A percentile compares a stretch with the other conserved stretches of the same genome.
Evolutionary conservation across 108 stramenopile genomes (phyloP).

Genomic region (Aurantiochytrium sp.): DNA sequence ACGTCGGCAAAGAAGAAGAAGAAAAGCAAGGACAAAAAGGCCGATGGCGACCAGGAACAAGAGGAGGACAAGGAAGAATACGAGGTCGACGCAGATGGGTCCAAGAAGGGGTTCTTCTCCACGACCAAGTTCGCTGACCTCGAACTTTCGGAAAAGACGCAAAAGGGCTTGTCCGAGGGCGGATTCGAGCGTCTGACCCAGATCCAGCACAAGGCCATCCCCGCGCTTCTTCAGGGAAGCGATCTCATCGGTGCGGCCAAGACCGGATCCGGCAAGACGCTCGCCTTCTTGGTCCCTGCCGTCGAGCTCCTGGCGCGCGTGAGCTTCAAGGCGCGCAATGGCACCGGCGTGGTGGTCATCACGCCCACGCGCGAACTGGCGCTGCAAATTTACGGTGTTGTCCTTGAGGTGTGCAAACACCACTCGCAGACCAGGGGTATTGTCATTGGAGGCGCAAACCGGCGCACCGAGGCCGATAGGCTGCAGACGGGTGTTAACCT

Average conservation of each 20-base stretch:
- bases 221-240: conserved; percentile 78
- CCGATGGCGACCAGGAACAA: background rate
- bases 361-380: conserved; percentile 92
- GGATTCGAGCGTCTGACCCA: conserved; percentile 81
- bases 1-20: background rate
- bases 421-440: conserved; percentile 89
- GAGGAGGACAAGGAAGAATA: background rate
- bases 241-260: conserved; percentile 97
- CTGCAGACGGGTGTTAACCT: conserved; percentile 91
- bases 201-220: conserved; percentile 87
- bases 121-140: conserved; percentile 60
- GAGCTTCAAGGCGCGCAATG: conserved; percentile 77
- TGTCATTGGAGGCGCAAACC: conserved; percentile 92
- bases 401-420: conserved; percentile 73
- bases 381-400: conserved; percentile 96
- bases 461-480: conserved; percentile 88
- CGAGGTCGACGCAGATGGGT: background rate
- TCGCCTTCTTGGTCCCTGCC: conserved; percentile 88
- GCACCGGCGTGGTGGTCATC: conserved; percentile 92
- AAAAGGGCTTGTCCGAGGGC: conserved; percentile 61
- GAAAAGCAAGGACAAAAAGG: conserved; percentile 24
- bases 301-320: conserved; percentile 83
- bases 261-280: conserved; percentile 93
- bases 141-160: conserved; percentile 79
- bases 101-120: conserved; percentile 37